These are phyloP conservation scores for Nigrograna mackinnonii DNA, from an alignment of 2,329 filamentous ascomycete species.

Conservation along the genomic window DNA sequence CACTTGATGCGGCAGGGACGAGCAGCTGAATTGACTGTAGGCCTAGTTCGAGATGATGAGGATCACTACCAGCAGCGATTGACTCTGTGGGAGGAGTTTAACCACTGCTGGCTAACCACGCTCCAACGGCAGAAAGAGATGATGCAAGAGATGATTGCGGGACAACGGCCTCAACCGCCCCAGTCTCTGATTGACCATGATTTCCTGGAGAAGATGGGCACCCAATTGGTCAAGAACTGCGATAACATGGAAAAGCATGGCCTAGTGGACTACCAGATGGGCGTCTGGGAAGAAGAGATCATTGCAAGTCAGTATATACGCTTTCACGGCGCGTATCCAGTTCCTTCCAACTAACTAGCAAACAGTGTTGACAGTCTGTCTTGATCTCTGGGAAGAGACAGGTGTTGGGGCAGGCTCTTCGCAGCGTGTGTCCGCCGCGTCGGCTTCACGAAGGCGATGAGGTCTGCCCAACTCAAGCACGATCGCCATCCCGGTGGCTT, in stretches of 20 bases:
- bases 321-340: background rate
- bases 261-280: slow-evolving; percentile 97
- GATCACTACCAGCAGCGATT: slow-evolving; percentile 75
- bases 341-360: slow-evolving; percentile 10
- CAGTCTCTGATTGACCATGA: slow-evolving; percentile 70
- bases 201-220: slow-evolving; percentile 76
- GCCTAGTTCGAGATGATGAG: slow-evolving; percentile 82
- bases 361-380: slow-evolving; percentile 56
- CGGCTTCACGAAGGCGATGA: slow-evolving; percentile 38
- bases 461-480: slow-evolving; percentile 6
- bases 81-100: slow-evolving; percentile 91
- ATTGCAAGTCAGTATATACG: slow-evolving; percentile 68
- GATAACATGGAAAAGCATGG: slow-evolving; percentile 88
- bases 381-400: slow-evolving; percentile 55
- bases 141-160: slow-evolving; percentile 61
- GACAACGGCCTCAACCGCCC: slow-evolving; percentile 60
- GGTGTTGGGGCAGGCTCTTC: slow-evolving; percentile 30
- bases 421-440: slow-evolving; percentile 30
- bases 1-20: slow-evolving; percentile 18
- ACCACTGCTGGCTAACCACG: slow-evolving; percentile 84
- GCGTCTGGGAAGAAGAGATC: slow-evolving; percentile 94
- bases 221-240: slow-evolving; percentile 79
- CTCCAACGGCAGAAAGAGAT: slow-evolving; percentile 84
- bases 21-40: slow-evolving; percentile 59
- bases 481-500: slow-evolving; percentile 17